A percentile compares a stretch with the other conserved stretches of the same genome.
These are phyloP conservation scores for Eutypella sp. DNA, from an alignment of 2,329 filamentous ascomycete species.

Conservation along the genomic window DNA sequence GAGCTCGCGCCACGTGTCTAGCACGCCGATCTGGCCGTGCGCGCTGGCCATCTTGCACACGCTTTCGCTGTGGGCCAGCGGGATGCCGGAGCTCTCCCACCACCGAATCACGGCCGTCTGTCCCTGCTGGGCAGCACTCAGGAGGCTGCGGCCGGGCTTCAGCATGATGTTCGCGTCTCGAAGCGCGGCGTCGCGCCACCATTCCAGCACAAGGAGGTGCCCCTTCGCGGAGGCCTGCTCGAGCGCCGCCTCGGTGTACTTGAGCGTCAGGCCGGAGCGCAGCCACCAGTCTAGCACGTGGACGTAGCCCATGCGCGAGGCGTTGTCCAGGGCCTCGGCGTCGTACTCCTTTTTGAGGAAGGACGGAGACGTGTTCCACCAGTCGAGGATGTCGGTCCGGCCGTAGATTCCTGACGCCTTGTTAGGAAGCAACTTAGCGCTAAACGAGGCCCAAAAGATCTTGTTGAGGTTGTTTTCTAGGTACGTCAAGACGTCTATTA, in stretches of 20 bases:
- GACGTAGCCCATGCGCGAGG: conserved; percentile 79
- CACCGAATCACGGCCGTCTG: conserved; percentile 73
- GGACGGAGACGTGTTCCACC: conserved; percentile 80
- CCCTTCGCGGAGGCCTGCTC: conserved; percentile 84
- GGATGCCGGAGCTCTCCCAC: conserved; percentile 81
- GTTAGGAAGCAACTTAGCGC: conserved; percentile 78
- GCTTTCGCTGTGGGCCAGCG: conserved; percentile 72
- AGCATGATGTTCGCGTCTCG: conserved; percentile 56
- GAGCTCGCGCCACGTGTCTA: conserved; percentile 75
- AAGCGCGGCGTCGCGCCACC: conserved; percentile 75
- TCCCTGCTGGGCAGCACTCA: conserved; percentile 79
- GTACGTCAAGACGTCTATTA: conserved; percentile 72
- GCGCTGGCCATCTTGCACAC: conserved; percentile 81
- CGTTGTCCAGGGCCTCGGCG: conserved; percentile 78
- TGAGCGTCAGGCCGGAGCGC: conserved; percentile 68
- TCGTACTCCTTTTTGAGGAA: conserved; percentile 86
- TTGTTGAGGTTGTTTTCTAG: conserved; percentile 61
- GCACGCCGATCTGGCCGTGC: conserved; percentile 76
- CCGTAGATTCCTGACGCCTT: conserved; percentile 86
- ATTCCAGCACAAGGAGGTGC: conserved; percentile 80
- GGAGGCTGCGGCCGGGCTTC: conserved; percentile 78
- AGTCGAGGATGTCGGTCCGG: conserved; percentile 77
- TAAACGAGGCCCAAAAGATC: conserved; percentile 75
- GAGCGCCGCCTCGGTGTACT: conserved; percentile 81
- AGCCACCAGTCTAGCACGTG: conserved; percentile 90